phyloP scores from a whole-genome alignment of 2,329 filamentous ascomycete species.

The Zymoseptoria passerinii region DNA sequence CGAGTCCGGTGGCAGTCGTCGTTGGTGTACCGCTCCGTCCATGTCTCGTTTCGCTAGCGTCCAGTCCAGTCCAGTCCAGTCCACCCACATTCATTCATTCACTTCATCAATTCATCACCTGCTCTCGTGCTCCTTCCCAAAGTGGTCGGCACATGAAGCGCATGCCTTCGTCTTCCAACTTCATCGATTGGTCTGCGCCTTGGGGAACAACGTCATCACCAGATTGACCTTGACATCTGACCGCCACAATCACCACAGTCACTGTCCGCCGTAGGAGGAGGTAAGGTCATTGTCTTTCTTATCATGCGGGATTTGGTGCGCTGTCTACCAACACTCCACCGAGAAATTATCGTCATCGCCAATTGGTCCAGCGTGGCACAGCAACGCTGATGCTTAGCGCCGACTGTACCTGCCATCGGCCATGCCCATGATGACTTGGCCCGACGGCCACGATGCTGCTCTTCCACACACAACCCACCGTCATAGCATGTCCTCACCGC shows the following conservation, averaged over 20 bases:
- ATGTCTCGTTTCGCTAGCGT: background rate
- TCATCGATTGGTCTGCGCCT: background rate
- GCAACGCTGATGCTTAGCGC: background rate
- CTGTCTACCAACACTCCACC: background rate
- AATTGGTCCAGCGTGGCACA: background rate
- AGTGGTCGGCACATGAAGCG: background rate
- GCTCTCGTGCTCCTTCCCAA: background rate
- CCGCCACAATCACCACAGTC: no score
- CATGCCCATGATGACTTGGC: background rate
- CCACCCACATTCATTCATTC: background rate
- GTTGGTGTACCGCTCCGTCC: background rate
- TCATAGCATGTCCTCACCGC: constrained; percentile 14
- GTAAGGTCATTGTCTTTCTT: background rate
- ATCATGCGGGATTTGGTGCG: background rate
- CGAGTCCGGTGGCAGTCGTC: no score
- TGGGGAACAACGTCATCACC: no score
- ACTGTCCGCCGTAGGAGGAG: background rate
- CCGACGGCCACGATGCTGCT: constrained; percentile 6
- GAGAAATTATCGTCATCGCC: background rate
- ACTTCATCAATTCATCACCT: background rate
- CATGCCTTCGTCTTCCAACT: background rate
- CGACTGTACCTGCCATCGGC: background rate
- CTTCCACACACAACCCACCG: constrained; percentile 8
- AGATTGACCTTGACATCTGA: no score
- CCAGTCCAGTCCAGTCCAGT: no score